These are phyloP conservation scores for Pythium phragmitis DNA, from an alignment of 352 stramenopile species.

Conservation along the genomic window DNA sequence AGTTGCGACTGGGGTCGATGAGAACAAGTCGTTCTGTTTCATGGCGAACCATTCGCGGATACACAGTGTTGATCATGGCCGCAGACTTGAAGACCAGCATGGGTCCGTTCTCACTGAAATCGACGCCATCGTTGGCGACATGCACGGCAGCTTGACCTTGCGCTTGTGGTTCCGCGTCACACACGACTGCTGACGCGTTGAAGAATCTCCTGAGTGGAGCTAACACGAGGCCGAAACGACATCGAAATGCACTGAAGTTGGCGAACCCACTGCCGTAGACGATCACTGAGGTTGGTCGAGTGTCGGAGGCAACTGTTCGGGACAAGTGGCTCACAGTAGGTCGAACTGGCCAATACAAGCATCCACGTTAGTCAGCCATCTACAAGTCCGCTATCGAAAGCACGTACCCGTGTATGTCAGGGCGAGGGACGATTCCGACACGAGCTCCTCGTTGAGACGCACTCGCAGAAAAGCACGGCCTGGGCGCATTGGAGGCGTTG, in stretches of 20 bases:
- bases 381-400: neutral
- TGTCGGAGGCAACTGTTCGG: neutral
- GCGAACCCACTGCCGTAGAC: slow-evolving; percentile 16
- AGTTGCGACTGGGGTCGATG: neutral
- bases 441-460: neutral
- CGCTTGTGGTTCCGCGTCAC: slow-evolving; percentile 3
- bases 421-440: neutral
- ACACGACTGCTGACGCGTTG: slow-evolving; percentile 15
- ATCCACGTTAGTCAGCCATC: neutral
- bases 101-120: slow-evolving; percentile 10
- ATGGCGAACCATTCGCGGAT: neutral
- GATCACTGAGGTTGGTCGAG: neutral
- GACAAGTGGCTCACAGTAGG: slow-evolving; percentile 20
- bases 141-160: slow-evolving; percentile 8
- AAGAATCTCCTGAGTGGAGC: slow-evolving; percentile 1
- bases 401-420: slow-evolving; percentile 6
- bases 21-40: neutral
- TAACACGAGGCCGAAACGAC: slow-evolving; percentile 10
- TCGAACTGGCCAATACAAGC: slow-evolving; percentile 9
- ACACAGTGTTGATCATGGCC: neutral
- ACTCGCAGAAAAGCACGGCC: slow-evolving; percentile 8
- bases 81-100: slow-evolving; percentile 4
- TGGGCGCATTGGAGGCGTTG: slow-evolving; percentile 13
- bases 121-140: slow-evolving; percentile 18
- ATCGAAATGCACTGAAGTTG: slow-evolving; percentile 13